Evolutionary conservation across 441 rosid genomes (phyloP), one percentile per base, ranked within the genome.

Genomic region (Raphanus hybrid): DNA sequence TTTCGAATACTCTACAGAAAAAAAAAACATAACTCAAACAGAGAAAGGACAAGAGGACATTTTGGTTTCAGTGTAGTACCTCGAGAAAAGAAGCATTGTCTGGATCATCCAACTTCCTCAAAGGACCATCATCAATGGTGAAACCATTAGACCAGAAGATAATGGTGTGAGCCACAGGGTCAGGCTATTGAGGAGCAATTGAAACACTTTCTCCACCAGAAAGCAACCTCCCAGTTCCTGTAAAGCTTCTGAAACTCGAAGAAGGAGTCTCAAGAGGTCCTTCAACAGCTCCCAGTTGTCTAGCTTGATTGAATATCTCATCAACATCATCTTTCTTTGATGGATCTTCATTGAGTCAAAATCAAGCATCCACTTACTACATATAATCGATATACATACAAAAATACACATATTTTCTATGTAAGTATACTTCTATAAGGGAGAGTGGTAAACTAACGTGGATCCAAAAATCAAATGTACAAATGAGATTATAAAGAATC

Each of bases 71-170:
- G 26, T 45, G 77, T 84, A 92, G 5, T 48, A 52, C 98, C 98
- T 96, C 99, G 35, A 96, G 82, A 85, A 96, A 96, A 61, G 96
- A 48, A 23, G 96, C 97, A 84, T 96, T 96, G 69, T 89, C 98
- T 50, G 99, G 98, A 88, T 91, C 98, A 79, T 91, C 93, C 87
- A 93, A 45, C 79, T 86, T 89, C 87, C 99, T 87, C 82, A 92
- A 68, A 54, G 98, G 98, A 5, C 99, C 99, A 82, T 89, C 97
- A 73, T 93, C 85, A 5, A 96, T 94, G 37, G 98, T 92, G 86
- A 96, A 96, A 63, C 99, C 98, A 84, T 93, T 90, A 35, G 86
- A 81, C 99, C 98, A 93, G 84, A 96, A 94, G 81, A 89, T 86
- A 78, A 96, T 92, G 84, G 87, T 92, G 82, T 96, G 97, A 80